Percentiles rank a stretch among this genome's conserved stretches.
Evolutionary conservation across 2,329 filamentous ascomycete genomes (phyloP).

Genomic region (Epichloe uncinata): DNA sequence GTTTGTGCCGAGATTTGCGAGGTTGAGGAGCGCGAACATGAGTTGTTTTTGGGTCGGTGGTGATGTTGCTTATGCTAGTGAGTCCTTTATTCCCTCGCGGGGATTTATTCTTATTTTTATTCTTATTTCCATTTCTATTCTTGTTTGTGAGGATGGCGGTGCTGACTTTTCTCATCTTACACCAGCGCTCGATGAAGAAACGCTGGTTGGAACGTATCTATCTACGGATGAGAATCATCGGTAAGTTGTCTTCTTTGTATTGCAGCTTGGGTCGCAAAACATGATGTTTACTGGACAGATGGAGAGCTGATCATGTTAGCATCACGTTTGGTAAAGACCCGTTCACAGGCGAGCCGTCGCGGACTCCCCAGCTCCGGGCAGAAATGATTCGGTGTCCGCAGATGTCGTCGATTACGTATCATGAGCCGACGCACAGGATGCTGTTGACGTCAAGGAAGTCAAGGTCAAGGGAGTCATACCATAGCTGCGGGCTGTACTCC

Average conservation of each 20-base stretch:
- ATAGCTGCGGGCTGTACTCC: constrained; percentile 20
- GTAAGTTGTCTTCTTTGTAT: constrained; percentile 13
- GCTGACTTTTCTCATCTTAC: neutral
- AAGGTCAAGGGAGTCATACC: constrained; percentile 19
- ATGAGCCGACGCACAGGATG: constrained; percentile 26
- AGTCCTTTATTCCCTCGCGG: constrained; percentile 11
- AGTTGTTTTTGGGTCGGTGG: constrained; percentile 27
- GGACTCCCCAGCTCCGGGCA: constrained; percentile 9
- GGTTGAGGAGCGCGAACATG: constrained; percentile 20
- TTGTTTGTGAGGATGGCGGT: neutral
- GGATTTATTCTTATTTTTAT: neutral
- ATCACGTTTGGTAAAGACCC: constrained; percentile 6
- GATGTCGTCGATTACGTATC: constrained; percentile 35
- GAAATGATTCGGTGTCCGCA: constrained; percentile 27
- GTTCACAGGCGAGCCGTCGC: constrained; percentile 1
- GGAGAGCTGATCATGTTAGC: constrained; percentile 1
- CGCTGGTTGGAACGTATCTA: constrained; percentile 28
- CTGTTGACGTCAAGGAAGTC: constrained; percentile 28
- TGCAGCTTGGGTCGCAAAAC: no score
- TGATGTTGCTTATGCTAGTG: constrained; percentile 31
- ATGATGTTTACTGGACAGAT: neutral
- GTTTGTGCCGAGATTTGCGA: constrained; percentile 18
- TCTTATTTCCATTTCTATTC: neutral
- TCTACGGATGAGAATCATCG: constrained; percentile 28
- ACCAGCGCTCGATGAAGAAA: constrained; percentile 21